These are phyloP conservation scores for Emergomyces pasteurianus DNA, from an alignment of 2,329 filamentous ascomycete species.

Conservation along the genomic window DNA sequence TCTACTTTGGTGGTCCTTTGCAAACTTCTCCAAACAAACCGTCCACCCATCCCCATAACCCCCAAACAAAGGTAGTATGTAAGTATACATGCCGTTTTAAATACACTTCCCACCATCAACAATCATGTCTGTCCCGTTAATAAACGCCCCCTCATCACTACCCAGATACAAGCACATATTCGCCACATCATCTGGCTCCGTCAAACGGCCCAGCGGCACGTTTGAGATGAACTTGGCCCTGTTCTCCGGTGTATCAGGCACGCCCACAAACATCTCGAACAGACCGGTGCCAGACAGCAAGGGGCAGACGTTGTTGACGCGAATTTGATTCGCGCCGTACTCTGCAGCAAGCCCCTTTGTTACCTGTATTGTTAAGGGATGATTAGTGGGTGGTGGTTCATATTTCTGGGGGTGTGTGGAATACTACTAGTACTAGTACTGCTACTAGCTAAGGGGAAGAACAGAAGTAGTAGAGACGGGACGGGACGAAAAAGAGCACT, in stretches of 20 bases:
- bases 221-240: slow-evolving; percentile 32
- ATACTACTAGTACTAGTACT: too few relatives aligned
- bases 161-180: slow-evolving; percentile 60
- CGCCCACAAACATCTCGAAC: slow-evolving; percentile 34
- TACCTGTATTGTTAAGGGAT: slow-evolving; percentile 26
- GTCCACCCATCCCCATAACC: background rate
- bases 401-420: background rate
- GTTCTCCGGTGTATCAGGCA: slow-evolving; percentile 35
- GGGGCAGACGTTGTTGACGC: slow-evolving; percentile 61
- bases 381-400: background rate
- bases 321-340: slow-evolving; percentile 59
- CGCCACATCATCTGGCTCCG: slow-evolving; percentile 49
- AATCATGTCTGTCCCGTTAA: slow-evolving; percentile 60
- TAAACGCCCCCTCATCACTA: slow-evolving; percentile 58
- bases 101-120: slow-evolving; percentile 45
- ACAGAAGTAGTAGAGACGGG: background rate
- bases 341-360: slow-evolving; percentile 60
- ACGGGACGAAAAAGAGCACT: slow-evolving; percentile 6
- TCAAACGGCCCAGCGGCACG: slow-evolving; percentile 32
- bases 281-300: slow-evolving; percentile 56
- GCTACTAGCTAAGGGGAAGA: background rate
- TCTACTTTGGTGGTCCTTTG: too few relatives aligned
- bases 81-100: slow-evolving; percentile 9
- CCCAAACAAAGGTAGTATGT: background rate
- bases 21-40: background rate